These are phyloP conservation scores for Alternaria alternata DNA, from an alignment of 2,329 filamentous ascomycete species.

Conservation along the genomic window DNA sequence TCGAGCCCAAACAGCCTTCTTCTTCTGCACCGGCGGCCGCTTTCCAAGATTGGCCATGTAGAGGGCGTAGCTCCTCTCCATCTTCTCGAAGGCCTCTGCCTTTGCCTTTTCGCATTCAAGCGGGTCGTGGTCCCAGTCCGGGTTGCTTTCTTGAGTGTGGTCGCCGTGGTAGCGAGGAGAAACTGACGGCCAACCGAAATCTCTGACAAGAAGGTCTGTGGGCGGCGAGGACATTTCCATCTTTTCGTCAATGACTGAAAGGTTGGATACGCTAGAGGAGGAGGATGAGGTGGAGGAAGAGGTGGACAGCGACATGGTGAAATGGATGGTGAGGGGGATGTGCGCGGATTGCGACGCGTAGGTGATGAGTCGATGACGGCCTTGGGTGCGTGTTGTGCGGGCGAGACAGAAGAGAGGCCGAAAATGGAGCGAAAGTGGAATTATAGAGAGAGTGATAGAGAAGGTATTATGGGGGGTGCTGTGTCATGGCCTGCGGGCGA, in stretches of 20 bases:
- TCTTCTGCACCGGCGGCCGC: conserved; percentile 22
- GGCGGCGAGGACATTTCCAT: conserved; percentile 12
- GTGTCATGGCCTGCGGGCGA: conserved; percentile 13
- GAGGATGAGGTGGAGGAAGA: conserved; percentile 7
- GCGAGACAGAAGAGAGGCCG: neutral
- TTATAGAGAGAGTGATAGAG: conserved; percentile 1
- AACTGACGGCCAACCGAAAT: conserved; percentile 34
- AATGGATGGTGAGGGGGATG: neutral
- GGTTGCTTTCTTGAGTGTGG: conserved; percentile 38
- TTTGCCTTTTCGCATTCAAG: conserved; percentile 30
- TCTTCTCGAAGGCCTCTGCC: conserved; percentile 34
- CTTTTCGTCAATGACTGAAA: conserved; percentile 24
- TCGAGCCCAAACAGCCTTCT: conserved; percentile 31
- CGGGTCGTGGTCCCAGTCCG: conserved; percentile 35
- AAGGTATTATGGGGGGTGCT: conserved; percentile 4
- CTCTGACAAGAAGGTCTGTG: conserved; percentile 24
- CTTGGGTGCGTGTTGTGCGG: conserved; percentile 1
- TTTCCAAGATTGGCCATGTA: conserved; percentile 33
- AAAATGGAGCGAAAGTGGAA: neutral
- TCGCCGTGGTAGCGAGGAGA: conserved; percentile 37
- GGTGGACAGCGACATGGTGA: conserved; percentile 18
- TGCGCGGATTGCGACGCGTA: conserved; percentile 14
- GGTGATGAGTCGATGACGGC: conserved; percentile 8
- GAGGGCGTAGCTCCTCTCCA: conserved; percentile 33
- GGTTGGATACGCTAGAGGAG: conserved; percentile 17